A percentile compares a stretch with the other conserved stretches of the same genome.
phyloP scores from a whole-genome alignment of 1,139 yeast genomes.

The Yamadazyma blattariae region DNA sequence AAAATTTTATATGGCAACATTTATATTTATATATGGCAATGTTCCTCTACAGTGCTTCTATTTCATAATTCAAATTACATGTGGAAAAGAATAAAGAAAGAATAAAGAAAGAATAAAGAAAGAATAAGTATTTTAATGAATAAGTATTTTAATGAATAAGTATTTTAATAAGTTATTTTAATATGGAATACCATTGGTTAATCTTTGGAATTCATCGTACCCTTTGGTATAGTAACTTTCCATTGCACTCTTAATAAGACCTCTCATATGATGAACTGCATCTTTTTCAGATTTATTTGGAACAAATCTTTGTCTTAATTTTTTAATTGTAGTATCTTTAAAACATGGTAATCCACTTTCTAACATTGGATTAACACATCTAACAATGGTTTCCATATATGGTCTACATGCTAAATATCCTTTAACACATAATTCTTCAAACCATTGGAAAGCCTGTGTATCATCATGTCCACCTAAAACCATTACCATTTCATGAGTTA shows the following conservation, averaged over 20 bases:
- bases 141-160: no score
- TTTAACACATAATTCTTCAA: slow-evolving; percentile 91
- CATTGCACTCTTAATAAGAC: slow-evolving; percentile 74
- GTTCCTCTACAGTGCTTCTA: no score
- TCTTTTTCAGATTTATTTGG: slow-evolving; percentile 80
- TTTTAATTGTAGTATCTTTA: slow-evolving; percentile 78
- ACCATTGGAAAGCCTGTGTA: slow-evolving; percentile 90
- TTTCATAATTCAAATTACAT: no score
- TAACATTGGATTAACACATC: slow-evolving; percentile 88
- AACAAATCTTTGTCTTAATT: slow-evolving; percentile 74
- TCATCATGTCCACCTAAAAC: slow-evolving; percentile 87
- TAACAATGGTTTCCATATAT: slow-evolving; percentile 80
- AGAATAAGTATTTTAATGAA: no score
- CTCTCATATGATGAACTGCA: slow-evolving; percentile 75
- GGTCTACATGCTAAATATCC: slow-evolving; percentile 90
- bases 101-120: no score
- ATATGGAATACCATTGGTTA: slow-evolving; percentile 96
- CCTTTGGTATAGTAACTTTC: slow-evolving; percentile 91
- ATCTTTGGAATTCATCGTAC: slow-evolving; percentile 94
- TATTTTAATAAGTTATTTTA: no score
- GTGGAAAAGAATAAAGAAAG: no score
- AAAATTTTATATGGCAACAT: no score
- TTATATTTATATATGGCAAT: no score
- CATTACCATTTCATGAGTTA: slow-evolving; percentile 93
- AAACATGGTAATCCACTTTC: slow-evolving; percentile 96